Conservation (phyloP, 208 protist species). For the Entamoeba dispar region DNA sequence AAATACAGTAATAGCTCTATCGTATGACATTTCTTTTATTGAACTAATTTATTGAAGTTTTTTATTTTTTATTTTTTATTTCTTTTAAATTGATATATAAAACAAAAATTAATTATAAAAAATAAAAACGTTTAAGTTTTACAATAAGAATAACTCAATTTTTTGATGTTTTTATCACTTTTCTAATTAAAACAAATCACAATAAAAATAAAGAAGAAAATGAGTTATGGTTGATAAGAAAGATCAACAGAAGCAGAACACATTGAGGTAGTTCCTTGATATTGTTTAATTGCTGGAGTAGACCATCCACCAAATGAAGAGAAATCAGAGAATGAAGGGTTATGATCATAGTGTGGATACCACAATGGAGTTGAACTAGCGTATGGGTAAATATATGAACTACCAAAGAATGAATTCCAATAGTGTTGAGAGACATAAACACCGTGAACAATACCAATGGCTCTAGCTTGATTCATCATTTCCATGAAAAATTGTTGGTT, state of each 20-base stretch:
- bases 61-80: no score
- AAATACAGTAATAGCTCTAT: constrained; percentile 97
- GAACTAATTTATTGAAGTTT: not conserved
- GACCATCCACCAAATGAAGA: constrained; percentile 9
- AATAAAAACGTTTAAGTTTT: no score
- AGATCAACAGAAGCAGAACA: not conserved
- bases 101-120: no score
- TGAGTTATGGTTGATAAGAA: not conserved
- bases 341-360: not conserved
- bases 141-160: no score
- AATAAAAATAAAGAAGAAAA: no score
- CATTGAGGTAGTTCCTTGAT: not conserved
- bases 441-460: not conserved
- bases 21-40: constrained; percentile 50
- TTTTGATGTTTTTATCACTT: no score
- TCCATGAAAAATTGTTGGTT: not conserved
- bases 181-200: no score
- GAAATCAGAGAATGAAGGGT: not conserved
- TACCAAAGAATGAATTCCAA: not conserved
- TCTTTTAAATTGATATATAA: no score
- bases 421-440: not conserved
- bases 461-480: not conserved
- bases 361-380: not conserved
- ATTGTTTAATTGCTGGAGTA: not conserved
- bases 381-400: not conserved